Evolutionary conservation across 768 basidiomycete species (phyloP).

Genomic region (Royoungia palumana): DNA sequence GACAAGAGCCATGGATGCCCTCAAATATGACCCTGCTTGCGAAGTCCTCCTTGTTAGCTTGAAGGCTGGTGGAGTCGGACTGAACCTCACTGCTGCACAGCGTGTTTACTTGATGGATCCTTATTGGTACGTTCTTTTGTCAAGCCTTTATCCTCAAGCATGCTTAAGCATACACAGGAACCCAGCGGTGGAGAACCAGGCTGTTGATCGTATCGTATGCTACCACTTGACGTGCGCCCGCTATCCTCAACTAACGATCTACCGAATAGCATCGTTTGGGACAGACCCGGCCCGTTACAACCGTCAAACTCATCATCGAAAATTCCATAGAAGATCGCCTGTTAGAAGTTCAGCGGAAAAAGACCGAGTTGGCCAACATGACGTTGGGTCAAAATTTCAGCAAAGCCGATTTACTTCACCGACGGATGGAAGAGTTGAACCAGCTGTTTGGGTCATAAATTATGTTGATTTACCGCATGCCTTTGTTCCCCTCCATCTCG

Average conservation of each 20-base stretch:
- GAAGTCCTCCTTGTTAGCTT: constrained; percentile 95
- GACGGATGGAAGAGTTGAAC: constrained; percentile 84
- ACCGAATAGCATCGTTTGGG: constrained; percentile 83
- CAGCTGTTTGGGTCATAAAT: constrained; percentile 62
- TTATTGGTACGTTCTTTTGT: constrained; percentile 62
- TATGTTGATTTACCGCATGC: constrained; percentile 19
- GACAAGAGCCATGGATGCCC: constrained; percentile 84
- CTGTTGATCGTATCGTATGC: constrained; percentile 93
- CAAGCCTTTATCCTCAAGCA: not conserved
- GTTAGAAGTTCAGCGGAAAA: constrained; percentile 91
- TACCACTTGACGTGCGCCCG: not conserved
- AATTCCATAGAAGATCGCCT: constrained; percentile 92
- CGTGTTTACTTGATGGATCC: constrained; percentile 96
- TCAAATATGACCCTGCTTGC: constrained; percentile 85
- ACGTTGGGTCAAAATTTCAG: constrained; percentile 84
- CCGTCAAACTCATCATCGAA: constrained; percentile 90
- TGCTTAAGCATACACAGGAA: constrained; percentile 56
- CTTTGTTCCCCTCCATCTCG: constrained; percentile 15
- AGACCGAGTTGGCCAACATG: constrained; percentile 92
- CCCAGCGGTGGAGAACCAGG: constrained; percentile 96
- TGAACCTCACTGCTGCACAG: constrained; percentile 93
- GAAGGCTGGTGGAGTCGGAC: constrained; percentile 94
- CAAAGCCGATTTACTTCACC: constrained; percentile 83
- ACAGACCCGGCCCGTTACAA: constrained; percentile 87
- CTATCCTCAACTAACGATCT: not conserved